These are phyloP conservation scores for Blastocladiella emersonii DNA, from an alignment of 371 early-diverging fungal species.

Conservation along the genomic window DNA sequence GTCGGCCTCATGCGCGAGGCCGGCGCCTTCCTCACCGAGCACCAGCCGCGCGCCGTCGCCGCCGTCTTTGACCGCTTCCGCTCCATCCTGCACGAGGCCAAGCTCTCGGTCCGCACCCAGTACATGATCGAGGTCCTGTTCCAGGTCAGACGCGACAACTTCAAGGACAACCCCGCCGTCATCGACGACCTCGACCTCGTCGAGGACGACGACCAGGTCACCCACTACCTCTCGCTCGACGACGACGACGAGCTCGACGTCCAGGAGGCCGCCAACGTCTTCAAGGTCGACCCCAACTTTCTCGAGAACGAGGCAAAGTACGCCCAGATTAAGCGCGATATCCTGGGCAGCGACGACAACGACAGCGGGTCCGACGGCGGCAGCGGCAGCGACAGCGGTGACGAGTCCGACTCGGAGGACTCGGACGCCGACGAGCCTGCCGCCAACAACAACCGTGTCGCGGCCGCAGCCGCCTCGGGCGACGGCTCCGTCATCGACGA, in stretches of 20 bases:
- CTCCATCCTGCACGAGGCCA: slow-evolving; percentile 81
- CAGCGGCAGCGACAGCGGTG: slow-evolving; percentile 30
- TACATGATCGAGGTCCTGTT: slow-evolving; percentile 96
- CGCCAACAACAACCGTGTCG: slow-evolving; percentile 12
- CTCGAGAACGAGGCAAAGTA: slow-evolving; percentile 73
- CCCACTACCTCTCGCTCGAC: slow-evolving; percentile 74
- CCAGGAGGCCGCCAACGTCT: slow-evolving; percentile 72
- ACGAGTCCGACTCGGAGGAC: slow-evolving; percentile 30
- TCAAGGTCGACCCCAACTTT: slow-evolving; percentile 69
- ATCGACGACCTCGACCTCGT: slow-evolving; percentile 80
- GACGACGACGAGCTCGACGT: slow-evolving; percentile 74
- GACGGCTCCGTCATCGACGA: slow-evolving; percentile 65
- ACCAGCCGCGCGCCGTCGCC: slow-evolving; percentile 61
- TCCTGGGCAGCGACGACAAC: slow-evolving; percentile 64
- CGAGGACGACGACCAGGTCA: slow-evolving; percentile 90
- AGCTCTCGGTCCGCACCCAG: slow-evolving; percentile 85
- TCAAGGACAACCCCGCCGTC: slow-evolving; percentile 65
- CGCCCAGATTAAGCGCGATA: slow-evolving; percentile 61
- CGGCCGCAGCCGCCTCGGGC: slow-evolving; percentile 12
- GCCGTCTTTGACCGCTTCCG: slow-evolving; percentile 90
- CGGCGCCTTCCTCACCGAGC: slow-evolving; percentile 69
- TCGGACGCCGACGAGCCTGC: slow-evolving; percentile 24
- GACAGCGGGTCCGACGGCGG: slow-evolving; percentile 30
- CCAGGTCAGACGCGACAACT: slow-evolving; percentile 87
- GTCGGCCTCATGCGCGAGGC: slow-evolving; percentile 90